A percentile compares a stretch with the other conserved stretches of the same genome.
Conservation (phyloP, 2,329 filamentous ascomycete genomes). For the Colletotrichum karsti region DNA sequence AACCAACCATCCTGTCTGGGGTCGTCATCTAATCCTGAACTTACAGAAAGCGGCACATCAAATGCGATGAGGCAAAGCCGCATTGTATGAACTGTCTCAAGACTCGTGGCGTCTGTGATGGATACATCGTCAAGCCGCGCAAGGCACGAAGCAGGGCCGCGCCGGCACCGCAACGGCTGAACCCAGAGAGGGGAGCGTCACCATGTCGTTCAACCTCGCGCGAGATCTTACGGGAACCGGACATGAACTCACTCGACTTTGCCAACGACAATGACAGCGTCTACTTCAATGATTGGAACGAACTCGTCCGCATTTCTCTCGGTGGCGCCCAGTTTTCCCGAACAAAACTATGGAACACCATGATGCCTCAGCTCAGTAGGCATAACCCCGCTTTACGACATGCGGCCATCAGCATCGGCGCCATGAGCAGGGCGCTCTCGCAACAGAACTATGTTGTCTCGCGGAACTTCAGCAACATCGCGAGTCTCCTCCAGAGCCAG, state of each 20-base stretch:
- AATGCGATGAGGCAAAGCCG: constrained; percentile 51
- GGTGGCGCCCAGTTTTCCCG: constrained; percentile 16
- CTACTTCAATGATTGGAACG: constrained; percentile 30
- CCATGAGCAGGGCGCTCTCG: constrained; percentile 42
- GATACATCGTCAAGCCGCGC: constrained; percentile 24
- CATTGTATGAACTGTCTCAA: constrained; percentile 47
- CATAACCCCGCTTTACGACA: constrained; percentile 40
- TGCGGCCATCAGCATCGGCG: constrained; percentile 50
- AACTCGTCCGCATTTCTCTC: constrained; percentile 18
- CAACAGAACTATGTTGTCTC: constrained; percentile 11
- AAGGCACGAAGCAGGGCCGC: constrained; percentile 1
- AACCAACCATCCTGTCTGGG: neutral
- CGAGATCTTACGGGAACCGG: constrained; percentile 6
- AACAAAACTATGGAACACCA: constrained; percentile 45
- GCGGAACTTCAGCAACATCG: constrained; percentile 14
- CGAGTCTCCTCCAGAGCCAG: constrained; percentile 24
- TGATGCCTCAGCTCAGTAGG: constrained; percentile 34
- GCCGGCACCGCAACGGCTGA: neutral
- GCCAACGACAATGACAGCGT: constrained; percentile 20
- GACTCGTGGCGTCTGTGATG: constrained; percentile 29
- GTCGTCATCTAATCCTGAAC: neutral
- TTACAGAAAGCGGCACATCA: constrained; percentile 44
- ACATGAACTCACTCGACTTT: constrained; percentile 28
- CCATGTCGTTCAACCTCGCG: neutral
- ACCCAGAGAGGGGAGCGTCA: neutral